phyloP scores from a whole-genome alignment of 2,329 filamentous ascomycete species.

The Exserohilum rostratum region DNA sequence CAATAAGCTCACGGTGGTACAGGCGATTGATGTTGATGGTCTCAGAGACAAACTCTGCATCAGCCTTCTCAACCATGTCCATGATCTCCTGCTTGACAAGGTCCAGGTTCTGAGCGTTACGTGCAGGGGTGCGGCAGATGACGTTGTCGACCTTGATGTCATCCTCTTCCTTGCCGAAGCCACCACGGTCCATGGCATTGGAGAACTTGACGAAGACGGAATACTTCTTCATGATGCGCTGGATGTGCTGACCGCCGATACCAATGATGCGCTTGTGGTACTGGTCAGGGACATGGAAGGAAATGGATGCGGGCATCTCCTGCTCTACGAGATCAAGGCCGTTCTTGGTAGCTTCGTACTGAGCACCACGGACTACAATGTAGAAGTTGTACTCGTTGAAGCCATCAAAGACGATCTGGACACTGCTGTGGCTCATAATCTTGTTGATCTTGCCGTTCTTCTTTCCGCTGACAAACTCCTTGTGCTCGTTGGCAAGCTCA shows the following conservation, averaged over 20 bases:
- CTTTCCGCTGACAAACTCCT: conserved; percentile 98
- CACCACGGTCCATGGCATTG: conserved; percentile 96
- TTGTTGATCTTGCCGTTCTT: conserved; percentile 99
- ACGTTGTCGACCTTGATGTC: conserved; percentile 99
- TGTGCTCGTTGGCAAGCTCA: conserved; percentile 98
- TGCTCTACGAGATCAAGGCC: conserved; percentile 93
- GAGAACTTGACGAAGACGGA: conserved; percentile 99
- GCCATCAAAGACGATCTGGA: conserved; percentile 98
- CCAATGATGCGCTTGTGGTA: conserved; percentile 99
- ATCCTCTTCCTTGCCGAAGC: conserved; percentile 93
- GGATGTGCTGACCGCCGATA: conserved; percentile 97
- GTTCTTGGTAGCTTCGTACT: conserved; percentile 93
- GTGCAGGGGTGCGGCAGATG: conserved; percentile 94
- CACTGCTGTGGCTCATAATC: conserved; percentile 99
- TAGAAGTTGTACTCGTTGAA: conserved; percentile 99
- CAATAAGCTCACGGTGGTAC: conserved; percentile 92
- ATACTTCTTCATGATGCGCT: conserved; percentile 99
- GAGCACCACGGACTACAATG: conserved; percentile 91
- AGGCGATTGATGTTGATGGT: conserved; percentile 91
- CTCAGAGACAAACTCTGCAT: conserved; percentile 95
- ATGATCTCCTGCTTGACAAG: conserved; percentile 98
- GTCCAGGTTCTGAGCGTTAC: conserved; percentile 95
- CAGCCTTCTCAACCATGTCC: conserved; percentile 98
- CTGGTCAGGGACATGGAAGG: conserved; percentile 97
- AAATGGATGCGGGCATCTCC: conserved; percentile 98